Conservation (phyloP, 202 grass and related monocot genomes). For the Dendrocalamus latiflorus region DNA sequence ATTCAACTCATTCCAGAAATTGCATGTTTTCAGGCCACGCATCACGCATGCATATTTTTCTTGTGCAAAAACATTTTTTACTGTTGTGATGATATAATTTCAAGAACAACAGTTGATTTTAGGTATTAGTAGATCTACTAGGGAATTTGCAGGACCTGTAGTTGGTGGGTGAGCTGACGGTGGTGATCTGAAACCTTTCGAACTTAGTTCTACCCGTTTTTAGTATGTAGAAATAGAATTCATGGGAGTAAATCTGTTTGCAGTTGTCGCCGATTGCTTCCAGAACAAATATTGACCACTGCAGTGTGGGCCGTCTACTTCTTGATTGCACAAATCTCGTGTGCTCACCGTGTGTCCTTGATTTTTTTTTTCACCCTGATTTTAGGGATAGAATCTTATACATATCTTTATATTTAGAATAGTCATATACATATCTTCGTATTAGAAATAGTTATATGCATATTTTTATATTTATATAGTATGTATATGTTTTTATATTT, state of each 20-base stretch:
- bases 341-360: background rate
- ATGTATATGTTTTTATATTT: too few relatives aligned
- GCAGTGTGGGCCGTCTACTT: background rate
- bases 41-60: background rate
- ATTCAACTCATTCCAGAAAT: background rate
- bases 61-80: background rate
- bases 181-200: background rate
- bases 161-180: background rate
- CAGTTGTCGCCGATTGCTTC: background rate
- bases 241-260: background rate
- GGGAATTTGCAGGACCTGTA: background rate
- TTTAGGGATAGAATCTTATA: too few relatives aligned
- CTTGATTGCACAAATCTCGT: background rate
- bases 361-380: too few relatives aligned
- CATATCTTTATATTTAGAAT: too few relatives aligned
- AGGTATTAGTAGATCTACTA: background rate
- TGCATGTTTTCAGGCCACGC: background rate
- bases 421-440: too few relatives aligned
- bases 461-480: too few relatives aligned
- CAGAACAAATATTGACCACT: background rate
- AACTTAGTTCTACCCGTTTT: background rate
- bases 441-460: too few relatives aligned
- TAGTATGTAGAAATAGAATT: background rate
- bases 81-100: background rate
- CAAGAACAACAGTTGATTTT: background rate